A percentile compares a stretch with the other conserved stretches of the same genome.
phyloP scores from a whole-genome alignment of 2,329 filamentous ascomycete species.

The Colletotrichum orchidophilum region DNA sequence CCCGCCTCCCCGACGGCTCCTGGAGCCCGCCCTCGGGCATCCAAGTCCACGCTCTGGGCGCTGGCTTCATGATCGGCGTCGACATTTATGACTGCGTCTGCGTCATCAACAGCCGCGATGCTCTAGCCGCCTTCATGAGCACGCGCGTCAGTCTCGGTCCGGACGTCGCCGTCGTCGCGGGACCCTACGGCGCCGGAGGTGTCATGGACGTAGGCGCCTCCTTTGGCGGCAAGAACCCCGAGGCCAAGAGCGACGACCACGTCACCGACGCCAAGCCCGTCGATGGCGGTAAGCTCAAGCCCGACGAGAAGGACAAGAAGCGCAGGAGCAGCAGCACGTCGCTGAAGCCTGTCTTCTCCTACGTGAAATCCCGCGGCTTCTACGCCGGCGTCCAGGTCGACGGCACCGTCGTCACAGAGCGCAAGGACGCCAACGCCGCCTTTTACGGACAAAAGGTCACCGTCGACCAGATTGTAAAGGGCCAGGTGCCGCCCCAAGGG shows the following conservation, averaged over 20 bases:
- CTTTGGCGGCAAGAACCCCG: slow-evolving; percentile 35
- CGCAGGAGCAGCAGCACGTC: slow-evolving; percentile 35
- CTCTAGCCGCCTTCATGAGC: slow-evolving; percentile 79
- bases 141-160: slow-evolving; percentile 80
- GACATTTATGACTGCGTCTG: slow-evolving; percentile 92
- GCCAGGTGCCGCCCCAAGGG: slow-evolving; percentile 47
- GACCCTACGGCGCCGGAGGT: slow-evolving; percentile 75
- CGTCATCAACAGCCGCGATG: slow-evolving; percentile 82
- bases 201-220: slow-evolving; percentile 68
- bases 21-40: slow-evolving; percentile 89
- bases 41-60: slow-evolving; percentile 80
- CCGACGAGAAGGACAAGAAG: slow-evolving; percentile 41
- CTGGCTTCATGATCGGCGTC: slow-evolving; percentile 82
- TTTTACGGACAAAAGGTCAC: slow-evolving; percentile 77
- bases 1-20: slow-evolving; percentile 68
- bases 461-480: slow-evolving; percentile 57
- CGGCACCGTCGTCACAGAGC: slow-evolving; percentile 85
- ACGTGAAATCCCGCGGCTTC: slow-evolving; percentile 89
- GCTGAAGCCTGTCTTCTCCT: slow-evolving; percentile 63
- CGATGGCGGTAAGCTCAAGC: slow-evolving; percentile 52
- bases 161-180: slow-evolving; percentile 80
- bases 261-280: slow-evolving; percentile 24
- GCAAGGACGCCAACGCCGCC: slow-evolving; percentile 85
- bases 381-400: slow-evolving; percentile 90
- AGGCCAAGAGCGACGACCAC: slow-evolving; percentile 29